Evolutionary conservation across 495 filamentous ascomycete genomes (phyloP), one percentile per base, ranked within the genome.

Genomic region (Glonium stellatum): DNA sequence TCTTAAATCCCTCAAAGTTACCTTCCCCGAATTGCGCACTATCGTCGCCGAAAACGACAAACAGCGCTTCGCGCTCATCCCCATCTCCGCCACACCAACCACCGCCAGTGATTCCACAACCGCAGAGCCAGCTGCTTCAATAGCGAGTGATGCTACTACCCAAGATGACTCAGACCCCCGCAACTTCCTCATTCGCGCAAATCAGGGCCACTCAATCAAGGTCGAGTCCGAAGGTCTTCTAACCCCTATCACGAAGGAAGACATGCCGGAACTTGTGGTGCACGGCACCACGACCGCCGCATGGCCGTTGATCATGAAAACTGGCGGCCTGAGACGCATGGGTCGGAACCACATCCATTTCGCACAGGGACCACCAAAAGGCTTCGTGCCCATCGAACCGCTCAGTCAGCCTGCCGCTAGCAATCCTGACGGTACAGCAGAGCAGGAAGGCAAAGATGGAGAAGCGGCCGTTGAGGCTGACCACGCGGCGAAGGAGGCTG

Each of bases 101-200:
- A 58, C 22, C 35, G 41, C 35, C 55, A 31, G 27, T 31, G 27
- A 31, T 31, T 31, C 27, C 6, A 13, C 21, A 39, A 3, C 42
- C 49, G 39, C 37, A 58, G 58, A 58, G 47, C 51, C 65, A 34
- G 52, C 27, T 6, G 27, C 27, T 31, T 31, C 27, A 2, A 6
- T 6, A 31, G 27, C 27, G 27, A 31, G 6, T 6, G 27, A 39
- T 27, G 50, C 59, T 23, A 23, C 54, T 9, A 47, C 52, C 27
- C 55, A 64, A 36, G 54, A 39, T 13, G 72, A 71, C 10, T 44
- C 39, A 44, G 74, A 86, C 41, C 82, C 88, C 0, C 69, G 80
- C 1, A 75, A 88, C 69, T 97, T 83, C 77, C 76, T 95, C 13
- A 96, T 98, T 76, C 91, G 93, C 68, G 93, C 93, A 1, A 93